Evolutionary conservation across 345 rosid genomes (phyloP), one percentile per base, ranked within the genome.

Genomic region (Mangifera indica): DNA sequence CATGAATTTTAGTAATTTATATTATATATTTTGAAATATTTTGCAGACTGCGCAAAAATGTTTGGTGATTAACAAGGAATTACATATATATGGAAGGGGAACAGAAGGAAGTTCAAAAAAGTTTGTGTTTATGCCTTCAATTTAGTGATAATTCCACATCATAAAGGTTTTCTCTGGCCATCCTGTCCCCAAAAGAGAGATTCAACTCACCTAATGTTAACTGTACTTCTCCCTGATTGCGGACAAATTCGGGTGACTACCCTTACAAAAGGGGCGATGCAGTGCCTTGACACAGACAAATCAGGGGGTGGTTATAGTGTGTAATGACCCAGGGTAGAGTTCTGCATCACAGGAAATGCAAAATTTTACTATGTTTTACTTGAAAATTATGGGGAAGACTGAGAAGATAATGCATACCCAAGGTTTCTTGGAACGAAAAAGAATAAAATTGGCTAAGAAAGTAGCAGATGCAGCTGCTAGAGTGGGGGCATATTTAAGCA

Each of bases 151-250:
- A 46, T 11, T 46, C 51, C 51, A 11, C 51, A 46, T 1, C 8
- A 37, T 37, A 5, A 37, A 6, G 6, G 42, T 37, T 37, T 6
- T 37, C 9, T 29, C 3, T 37, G 7, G 42, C 7, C 52, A 51
- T 37, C 55, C 15, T 15, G 21, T 34, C 20, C 14, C 1, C 17
- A 18, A 10, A 58, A 54, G 48, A 49, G 51, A 26, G 53, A 12
- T 14, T 34, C 44, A 29, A 3, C 72, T 63, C 67, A 72, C 82
- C 77, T 76, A 72, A 64, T 80, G 77, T 59, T 72, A 77, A 57
- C 83, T 76, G 29, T 76, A 80, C 69, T 80, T 76, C 29, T 76
- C 80, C 62, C 80, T 76, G 29, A 76, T 57, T 63, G 82, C 82
- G 5, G 76, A 70, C 37, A 79, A 69, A 40, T 55, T 75, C 34